Percentiles rank a stretch among this genome's conserved stretches.
Evolutionary conservation across 163 green algal genomes (phyloP).

Genomic region (Volvox carteri): DNA sequence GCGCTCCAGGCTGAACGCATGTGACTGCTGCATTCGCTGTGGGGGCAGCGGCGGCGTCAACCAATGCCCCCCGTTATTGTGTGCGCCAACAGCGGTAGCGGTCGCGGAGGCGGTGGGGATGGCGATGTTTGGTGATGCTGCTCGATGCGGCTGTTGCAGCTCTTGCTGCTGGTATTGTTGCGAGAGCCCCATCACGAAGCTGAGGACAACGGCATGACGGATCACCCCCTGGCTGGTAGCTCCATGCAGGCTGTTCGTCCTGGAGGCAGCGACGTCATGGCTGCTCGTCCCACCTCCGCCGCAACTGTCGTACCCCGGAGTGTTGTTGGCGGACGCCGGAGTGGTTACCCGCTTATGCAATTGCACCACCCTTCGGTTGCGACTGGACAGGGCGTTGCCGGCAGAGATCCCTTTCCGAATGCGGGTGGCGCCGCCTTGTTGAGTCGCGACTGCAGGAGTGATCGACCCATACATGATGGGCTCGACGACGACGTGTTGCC

Average conservation of each 20-base stretch:
- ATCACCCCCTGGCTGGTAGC: not conserved
- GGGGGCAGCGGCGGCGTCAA: no score
- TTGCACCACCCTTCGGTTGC: not conserved
- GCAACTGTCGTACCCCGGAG: no score
- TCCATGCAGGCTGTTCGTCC: not conserved
- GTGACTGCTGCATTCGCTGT: not conserved
- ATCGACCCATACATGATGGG: not conserved
- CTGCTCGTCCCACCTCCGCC: no score
- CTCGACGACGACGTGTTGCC: constrained; percentile 3
- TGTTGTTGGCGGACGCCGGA: no score
- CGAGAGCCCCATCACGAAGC: no score
- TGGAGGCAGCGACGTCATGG: not conserved
- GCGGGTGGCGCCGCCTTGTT: not conserved
- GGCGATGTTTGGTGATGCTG: not conserved
- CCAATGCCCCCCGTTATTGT: no score
- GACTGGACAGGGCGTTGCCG: not conserved
- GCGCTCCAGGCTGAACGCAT: not conserved
- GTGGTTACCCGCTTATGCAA: no score
- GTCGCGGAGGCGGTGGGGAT: not conserved
- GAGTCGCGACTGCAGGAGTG: not conserved
- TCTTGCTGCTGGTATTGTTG: no score
- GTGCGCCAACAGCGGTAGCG: not conserved
- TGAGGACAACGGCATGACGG: not conserved
- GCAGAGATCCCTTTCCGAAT: not conserved
- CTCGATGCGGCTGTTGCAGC: not conserved